Evolutionary conservation across 768 basidiomycete genomes (phyloP), one percentile per base, ranked within the genome.

Genomic region (Trametopsis cervina): DNA sequence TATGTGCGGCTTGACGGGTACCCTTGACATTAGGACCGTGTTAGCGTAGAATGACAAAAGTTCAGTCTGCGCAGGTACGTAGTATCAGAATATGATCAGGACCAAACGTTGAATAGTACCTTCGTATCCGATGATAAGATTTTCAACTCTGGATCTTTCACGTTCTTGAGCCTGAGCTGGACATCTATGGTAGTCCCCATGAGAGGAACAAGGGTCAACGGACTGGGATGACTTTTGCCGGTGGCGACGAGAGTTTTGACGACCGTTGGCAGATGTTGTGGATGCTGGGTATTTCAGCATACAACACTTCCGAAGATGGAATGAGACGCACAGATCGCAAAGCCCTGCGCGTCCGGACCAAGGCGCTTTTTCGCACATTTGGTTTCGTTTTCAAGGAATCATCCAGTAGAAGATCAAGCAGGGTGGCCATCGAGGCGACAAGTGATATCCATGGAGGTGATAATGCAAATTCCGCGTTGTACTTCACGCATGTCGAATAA

Each of bases 131-230:
- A 66, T 39, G 74, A 65, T 42, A 80, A 63, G 22, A 67, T 69
- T 38, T 59, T 74, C 41, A 66, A 60, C 20, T 68, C 66, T 18
- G 69, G 64, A 22, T 74, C 71, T 42, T 69, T 65, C n/a, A 73
- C 63, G 56, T 74, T 61, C 64, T 83, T 85, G 23, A 93, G 67
- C 17, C 82, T 78, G 21, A 85, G 68, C 5, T 78, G 68, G 12
- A 94, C 91, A 53, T 83, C 82, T 42, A 90, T 63, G 1, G 81
- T 72, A 6, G 81, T 74, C 1, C 89, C 81, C 3, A 93, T 62
- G 2, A 97, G 67, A 1, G 83, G 69, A 0, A 74, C 59, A 13
- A 66, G 60, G 21, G 62, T 50, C 10, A 70, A 58, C 0, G 76
- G 67, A 1, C 67, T 67, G 21, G 76, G 65, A 24, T 69, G 69